A percentile compares a stretch with the other conserved stretches of the same genome.
These are phyloP conservation scores for Lentithecium fluviatile DNA, from an alignment of 495 filamentous ascomycete genomes.

Conservation along the genomic window DNA sequence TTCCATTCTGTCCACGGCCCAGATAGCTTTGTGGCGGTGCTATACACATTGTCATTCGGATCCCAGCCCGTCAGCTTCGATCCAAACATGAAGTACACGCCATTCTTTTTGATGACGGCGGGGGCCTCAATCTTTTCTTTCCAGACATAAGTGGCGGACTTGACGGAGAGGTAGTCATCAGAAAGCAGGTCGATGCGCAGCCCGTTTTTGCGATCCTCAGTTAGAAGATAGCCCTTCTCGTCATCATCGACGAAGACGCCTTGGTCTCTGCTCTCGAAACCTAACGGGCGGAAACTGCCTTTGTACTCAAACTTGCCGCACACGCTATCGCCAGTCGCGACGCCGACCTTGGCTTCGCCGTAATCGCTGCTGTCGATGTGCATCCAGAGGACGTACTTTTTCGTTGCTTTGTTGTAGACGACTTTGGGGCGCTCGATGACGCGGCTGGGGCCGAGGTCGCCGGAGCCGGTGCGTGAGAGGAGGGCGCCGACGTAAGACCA, in stretches of 20 bases:
- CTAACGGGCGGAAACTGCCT: constrained; percentile 50
- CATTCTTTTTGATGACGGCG: constrained; percentile 53
- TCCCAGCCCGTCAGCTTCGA: constrained; percentile 48
- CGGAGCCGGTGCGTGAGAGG: constrained; percentile 50
- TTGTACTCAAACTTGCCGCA: constrained; percentile 58
- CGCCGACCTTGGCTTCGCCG: constrained; percentile 62
- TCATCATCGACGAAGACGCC: constrained; percentile 62
- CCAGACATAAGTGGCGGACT: constrained; percentile 46
- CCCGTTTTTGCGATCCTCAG: constrained; percentile 59
- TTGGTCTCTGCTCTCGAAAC: constrained; percentile 59
- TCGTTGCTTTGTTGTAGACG: constrained; percentile 55
- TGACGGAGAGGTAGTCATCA: constrained; percentile 49
- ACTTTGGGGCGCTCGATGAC: constrained; percentile 68
- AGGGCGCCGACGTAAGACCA: constrained; percentile 61
- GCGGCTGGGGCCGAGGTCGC: constrained; percentile 61
- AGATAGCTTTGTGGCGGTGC: constrained; percentile 44
- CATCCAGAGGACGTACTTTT: constrained; percentile 61
- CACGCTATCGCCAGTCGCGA: constrained; percentile 57
- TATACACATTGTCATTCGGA: constrained; percentile 62
- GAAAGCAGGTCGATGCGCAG: constrained; percentile 53
- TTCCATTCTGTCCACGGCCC: constrained; percentile 61
- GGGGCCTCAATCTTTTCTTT: constrained; percentile 49
- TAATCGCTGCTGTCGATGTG: constrained; percentile 65
- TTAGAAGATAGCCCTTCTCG: constrained; percentile 60
- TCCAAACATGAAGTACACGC: constrained; percentile 54